Conservation (phyloP, 2,329 filamentous ascomycete genomes). For the Simplicillium aogashimaense region DNA sequence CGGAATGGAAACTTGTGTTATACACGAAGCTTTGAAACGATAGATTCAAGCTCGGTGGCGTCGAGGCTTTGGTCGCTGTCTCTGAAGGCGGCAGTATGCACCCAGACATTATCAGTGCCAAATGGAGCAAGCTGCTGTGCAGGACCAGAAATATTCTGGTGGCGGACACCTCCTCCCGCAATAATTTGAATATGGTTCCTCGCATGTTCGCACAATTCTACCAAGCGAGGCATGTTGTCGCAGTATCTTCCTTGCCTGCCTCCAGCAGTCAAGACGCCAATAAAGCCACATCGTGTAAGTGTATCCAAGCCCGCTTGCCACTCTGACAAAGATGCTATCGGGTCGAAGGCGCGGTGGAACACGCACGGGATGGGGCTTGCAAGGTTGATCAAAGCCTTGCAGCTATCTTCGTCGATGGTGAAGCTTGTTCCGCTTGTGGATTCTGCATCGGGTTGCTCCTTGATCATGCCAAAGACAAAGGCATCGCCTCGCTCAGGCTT, state of each 20-base stretch:
- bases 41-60: too few relatives aligned
- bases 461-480: constrained; percentile 45
- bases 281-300: constrained; percentile 34
- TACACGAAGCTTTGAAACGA: too few relatives aligned
- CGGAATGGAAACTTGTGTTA: too few relatives aligned
- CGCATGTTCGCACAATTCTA: constrained; percentile 20
- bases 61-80: too few relatives aligned
- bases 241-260: constrained; percentile 27
- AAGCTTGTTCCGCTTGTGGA: constrained; percentile 4
- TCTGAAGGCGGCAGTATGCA: constrained; percentile 37
- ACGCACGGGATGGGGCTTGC: constrained; percentile 34
- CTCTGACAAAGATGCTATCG: constrained; percentile 20
- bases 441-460: constrained; percentile 3
- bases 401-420: constrained; percentile 29
- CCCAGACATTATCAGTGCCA: constrained; percentile 20
- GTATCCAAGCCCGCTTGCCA: constrained; percentile 17
- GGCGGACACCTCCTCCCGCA: constrained; percentile 40
- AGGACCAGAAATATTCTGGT: constrained; percentile 23
- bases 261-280: constrained; percentile 42
- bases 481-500: constrained; percentile 34
- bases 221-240: constrained; percentile 27
- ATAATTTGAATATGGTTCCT: constrained; percentile 32
- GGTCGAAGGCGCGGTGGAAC: constrained; percentile 49
- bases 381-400: constrained; percentile 26
- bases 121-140: constrained; percentile 15